Evolutionary conservation across 306 rosid genomes (phyloP), one percentile per base, ranked within the genome.

Genomic region (Crataegus laevigata): DNA sequence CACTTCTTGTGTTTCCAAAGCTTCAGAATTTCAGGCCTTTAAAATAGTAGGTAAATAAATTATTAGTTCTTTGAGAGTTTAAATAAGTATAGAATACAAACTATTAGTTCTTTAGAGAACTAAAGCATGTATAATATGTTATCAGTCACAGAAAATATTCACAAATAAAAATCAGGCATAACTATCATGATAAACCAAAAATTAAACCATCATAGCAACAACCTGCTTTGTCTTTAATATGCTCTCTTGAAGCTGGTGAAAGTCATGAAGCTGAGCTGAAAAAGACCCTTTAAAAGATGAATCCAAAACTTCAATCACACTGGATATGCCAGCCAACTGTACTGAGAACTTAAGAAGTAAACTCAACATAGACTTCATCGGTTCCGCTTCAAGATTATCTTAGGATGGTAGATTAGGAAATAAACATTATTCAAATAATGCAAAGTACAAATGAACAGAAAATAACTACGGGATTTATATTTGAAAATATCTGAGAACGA

Each of bases 181-280:
- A 63, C 15, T 60, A 69, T 38, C 60, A 76, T 19, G 79, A 66
- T 65, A 66, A 68, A 79, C 52, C 3, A 71, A 25, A 45, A 42
- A 30, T 65, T 54, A 79, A 51, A 63, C 50, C 71, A 36, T 34
- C 61, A 61, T 72, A 80, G 42, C 7, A 75, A 80, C 80, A 80
- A 96, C 99, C 99, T 96, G 99, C 84, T 89, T 96, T 54, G 96
- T 83, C 88, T 85, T 92, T 73, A 86, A 82, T 76, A 96, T 79
- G 78, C 85, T 91, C 85, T 96, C 99, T 43, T 88, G 96, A 74
- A 96, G 99, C 69, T 87, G 75, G 79, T 88, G 89, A 80, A 96
- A 77, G 79, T 89, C 97, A 18, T 88, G 87, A 83, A 89, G 96
- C 75, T 88, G 98, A 51, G 94, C 96, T 70, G 98, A 89, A 76